Percentiles rank a stretch among this genome's conserved stretches.
phyloP scores from a whole-genome alignment of 805 yeast genomes.

The Tetrapisispora iriomotensis region DNA sequence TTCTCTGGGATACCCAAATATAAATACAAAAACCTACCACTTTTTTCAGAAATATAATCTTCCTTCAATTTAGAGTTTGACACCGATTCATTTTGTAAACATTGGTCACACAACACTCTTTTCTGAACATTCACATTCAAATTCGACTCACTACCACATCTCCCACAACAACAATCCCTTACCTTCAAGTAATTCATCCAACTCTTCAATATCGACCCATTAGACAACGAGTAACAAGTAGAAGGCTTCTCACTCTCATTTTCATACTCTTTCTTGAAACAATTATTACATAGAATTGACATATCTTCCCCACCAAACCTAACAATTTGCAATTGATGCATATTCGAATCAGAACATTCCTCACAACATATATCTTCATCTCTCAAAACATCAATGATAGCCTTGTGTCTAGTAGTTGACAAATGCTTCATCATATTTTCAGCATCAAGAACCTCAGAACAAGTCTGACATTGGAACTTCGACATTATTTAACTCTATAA shows the following conservation, averaged over 20 bases:
- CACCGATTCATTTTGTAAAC: slow-evolving; percentile 25
- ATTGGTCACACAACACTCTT: slow-evolving; percentile 35
- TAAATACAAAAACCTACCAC: slow-evolving; percentile 38
- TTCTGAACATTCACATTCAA: slow-evolving; percentile 30
- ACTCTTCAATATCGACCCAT: slow-evolving; percentile 46
- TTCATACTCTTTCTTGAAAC: slow-evolving; percentile 32
- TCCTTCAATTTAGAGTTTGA: slow-evolving; percentile 3
- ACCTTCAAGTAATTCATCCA: slow-evolving; percentile 39
- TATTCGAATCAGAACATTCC: slow-evolving; percentile 43
- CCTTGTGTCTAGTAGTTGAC: slow-evolving; percentile 44
- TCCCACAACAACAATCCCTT: slow-evolving; percentile 40
- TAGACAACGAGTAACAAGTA: slow-evolving; percentile 41
- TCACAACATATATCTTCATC: slow-evolving; percentile 44
- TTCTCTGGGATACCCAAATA: slow-evolving; percentile 40
- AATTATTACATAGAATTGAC: slow-evolving; percentile 38
- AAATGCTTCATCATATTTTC: slow-evolving; percentile 43
- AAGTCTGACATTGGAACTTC: slow-evolving; percentile 38
- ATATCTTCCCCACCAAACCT: slow-evolving; percentile 49
- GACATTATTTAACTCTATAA: neutral
- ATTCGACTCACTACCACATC: slow-evolving; percentile 35
- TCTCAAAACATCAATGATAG: slow-evolving; percentile 28
- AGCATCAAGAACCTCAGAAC: slow-evolving; percentile 30
- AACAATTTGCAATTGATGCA: slow-evolving; percentile 42
- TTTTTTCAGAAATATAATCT: slow-evolving; percentile 36
- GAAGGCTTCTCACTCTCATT: slow-evolving; percentile 33